Conservation (phyloP, 192 early-diverging fungal genomes). For the Pilaira anomala region DNA sequence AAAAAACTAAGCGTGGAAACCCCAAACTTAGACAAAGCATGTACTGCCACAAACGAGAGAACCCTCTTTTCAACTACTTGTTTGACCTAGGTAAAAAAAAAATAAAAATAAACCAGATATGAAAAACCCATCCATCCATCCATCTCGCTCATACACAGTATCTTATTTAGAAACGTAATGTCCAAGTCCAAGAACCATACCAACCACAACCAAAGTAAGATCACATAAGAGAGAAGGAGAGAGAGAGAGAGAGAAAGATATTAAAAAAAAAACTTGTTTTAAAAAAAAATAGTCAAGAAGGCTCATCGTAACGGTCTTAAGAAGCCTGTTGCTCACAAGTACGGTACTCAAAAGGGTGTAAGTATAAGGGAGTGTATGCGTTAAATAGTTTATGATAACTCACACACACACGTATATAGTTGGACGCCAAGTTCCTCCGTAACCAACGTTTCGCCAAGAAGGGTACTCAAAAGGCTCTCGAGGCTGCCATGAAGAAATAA, state of each 20-base stretch:
- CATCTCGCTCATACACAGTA: too few relatives aligned
- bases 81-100: too few relatives aligned
- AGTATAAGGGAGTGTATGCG: slow-evolving; percentile 17
- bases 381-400: neutral
- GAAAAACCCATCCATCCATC: too few relatives aligned
- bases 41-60: too few relatives aligned
- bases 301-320: slow-evolving; percentile 99
- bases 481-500: neutral
- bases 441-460: slow-evolving; percentile 96
- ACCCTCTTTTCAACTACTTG: too few relatives aligned
- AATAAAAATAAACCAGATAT: too few relatives aligned
- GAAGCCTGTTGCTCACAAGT: slow-evolving; percentile 87
- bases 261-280: slow-evolving; percentile 6
- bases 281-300: slow-evolving; percentile 88
- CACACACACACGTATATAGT: slow-evolving; percentile 6
- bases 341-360: slow-evolving; percentile 93
- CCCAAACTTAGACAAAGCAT: too few relatives aligned
- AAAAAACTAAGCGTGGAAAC: too few relatives aligned
- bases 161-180: slow-evolving; percentile 45
- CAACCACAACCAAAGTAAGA: slow-evolving; percentile 99
- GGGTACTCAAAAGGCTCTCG: slow-evolving; percentile 50
- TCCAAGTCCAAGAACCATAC: slow-evolving; percentile 99
- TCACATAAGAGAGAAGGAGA: too few relatives aligned
- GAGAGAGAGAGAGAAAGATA: neutral
- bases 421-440: slow-evolving; percentile 87